These are phyloP conservation scores for Echria macrotheca DNA, from an alignment of 495 filamentous ascomycete species.

Conservation along the genomic window DNA sequence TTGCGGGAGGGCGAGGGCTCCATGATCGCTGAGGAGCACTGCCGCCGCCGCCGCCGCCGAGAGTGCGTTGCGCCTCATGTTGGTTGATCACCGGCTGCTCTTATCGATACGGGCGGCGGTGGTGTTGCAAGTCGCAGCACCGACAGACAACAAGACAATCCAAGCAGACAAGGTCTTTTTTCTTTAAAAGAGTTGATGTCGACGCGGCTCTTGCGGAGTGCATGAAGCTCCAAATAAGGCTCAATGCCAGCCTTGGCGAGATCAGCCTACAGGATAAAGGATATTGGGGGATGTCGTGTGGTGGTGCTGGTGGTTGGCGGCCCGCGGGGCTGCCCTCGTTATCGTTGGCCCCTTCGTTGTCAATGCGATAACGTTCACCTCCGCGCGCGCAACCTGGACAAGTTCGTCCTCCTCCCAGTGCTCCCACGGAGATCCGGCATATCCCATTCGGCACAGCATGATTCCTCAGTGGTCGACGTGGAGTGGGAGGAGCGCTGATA, in stretches of 20 bases:
- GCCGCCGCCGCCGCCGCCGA: constrained; percentile 1
- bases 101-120: neutral
- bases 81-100: neutral
- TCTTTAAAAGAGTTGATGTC: too few species aligned
- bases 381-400: too few species aligned
- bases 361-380: constrained; percentile 6
- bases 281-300: neutral
- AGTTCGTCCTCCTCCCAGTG: neutral
- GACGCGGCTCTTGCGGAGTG: constrained; percentile 3
- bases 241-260: neutral
- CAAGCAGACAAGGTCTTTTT: too few species aligned
- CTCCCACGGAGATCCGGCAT: too few species aligned
- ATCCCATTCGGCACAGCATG: neutral
- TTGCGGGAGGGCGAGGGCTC: constrained; percentile 16
- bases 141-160: too few species aligned
- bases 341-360: neutral
- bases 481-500: neutral
- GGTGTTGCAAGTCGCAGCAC: neutral
- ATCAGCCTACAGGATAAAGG: constrained; percentile 17
- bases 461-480: neutral
- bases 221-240: constrained; percentile 15
- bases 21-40: neutral
- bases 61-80: constrained; percentile 1
- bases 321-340: too few species aligned
- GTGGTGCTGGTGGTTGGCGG: too few species aligned